Base-by-base conservation (phyloP, 73 alveolate genomes). In the Uronychia binucleata region DNA sequence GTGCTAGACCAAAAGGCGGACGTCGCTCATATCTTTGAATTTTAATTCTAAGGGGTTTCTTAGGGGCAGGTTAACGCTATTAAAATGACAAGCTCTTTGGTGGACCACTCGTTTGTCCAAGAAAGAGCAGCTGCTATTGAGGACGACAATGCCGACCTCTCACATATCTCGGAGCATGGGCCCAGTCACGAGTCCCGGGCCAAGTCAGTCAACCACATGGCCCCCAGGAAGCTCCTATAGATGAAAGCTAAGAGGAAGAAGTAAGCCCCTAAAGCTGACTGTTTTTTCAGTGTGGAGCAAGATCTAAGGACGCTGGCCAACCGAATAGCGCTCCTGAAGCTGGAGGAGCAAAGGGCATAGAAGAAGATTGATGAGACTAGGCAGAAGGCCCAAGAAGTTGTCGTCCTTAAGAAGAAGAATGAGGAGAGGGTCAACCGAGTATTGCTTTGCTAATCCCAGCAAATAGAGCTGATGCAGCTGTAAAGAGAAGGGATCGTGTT, bases 21-120 rank as follows among this genome's bases (percentile, higher is more conserved):
- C 84, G 86, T 96, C 99, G 84, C 93, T 93, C 99, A 94, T 94
- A 79, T 91, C 67, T 46, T 46, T 46, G n/a, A 46, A 46, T 46
- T 46, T 46, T 11, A 46, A 46, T 46, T 46, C 67, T 46, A 46
- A 46, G 5, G n/a, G 67, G 5, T 46, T 11, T 5, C 67, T 19
- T 19, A 46, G 19, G n/a, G 19, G 5, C 67, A 46, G 19, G n/a
- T 46, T 11, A 11, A 46, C 5, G 5, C 67, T 46, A 5, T 11
- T 46, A 11, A 11, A 46, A 46, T 46, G 67, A 46, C n/a, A 5
- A 46, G 19, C 67, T 46, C 67, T 46, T 19, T 5, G 5, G n/a
- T 11, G n/a, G 67, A 5, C 67, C 5, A 46, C 67, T 46, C 67
- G 19, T 46, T 46, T 46, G 67, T 19, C 19, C 19, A 46, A 46